These are phyloP conservation scores for Phylloporus rhodoxanthus DNA, from an alignment of 768 basidiomycete genomes.

Conservation along the genomic window DNA sequence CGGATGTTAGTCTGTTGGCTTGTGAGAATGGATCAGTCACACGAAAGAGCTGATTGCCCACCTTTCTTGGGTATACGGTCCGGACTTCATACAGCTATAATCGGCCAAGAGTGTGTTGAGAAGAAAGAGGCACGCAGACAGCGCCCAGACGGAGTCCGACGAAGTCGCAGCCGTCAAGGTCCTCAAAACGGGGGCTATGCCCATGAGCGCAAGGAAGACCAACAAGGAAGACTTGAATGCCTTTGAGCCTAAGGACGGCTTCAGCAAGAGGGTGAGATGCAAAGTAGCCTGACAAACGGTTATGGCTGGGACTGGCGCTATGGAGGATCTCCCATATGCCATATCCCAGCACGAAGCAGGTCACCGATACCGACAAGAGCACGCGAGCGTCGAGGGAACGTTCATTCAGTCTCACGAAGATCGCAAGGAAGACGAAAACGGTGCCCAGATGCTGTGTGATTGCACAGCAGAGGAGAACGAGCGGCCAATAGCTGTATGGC, in stretches of 20 bases:
- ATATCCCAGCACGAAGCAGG: conserved; percentile 57
- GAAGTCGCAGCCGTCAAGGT: conserved; percentile 94
- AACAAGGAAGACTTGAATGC: conserved; percentile 76
- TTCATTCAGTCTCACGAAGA: conserved; percentile 70
- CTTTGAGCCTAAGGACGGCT: conserved; percentile 50
- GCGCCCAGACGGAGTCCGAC: conserved; percentile 94
- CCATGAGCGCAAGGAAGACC: conserved; percentile 83
- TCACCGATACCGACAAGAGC: conserved; percentile 59
- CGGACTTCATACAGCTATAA: conserved; percentile 51
- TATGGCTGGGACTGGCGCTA: conserved; percentile 28
- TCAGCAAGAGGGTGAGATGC: conserved; percentile 8
- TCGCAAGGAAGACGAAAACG: conserved; percentile 74
- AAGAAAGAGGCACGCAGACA: conserved; percentile 78
- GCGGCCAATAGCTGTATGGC: conserved; percentile 69
- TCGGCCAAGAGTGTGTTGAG: conserved; percentile 81
- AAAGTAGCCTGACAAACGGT: conserved; percentile 21
- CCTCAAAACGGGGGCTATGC: conserved; percentile 83
- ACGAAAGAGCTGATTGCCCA: conserved; percentile 28
- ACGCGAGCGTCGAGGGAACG: conserved; percentile 60
- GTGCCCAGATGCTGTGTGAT: conserved; percentile 82
- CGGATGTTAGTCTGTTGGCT: conserved; percentile 62
- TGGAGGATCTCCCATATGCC: conserved; percentile 55
- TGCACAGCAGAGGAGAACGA: conserved; percentile 64
- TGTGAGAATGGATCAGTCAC: conserved; percentile 21
- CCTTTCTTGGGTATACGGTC: conserved; percentile 54